These are phyloP conservation scores for Atalantia buxifolia DNA, from an alignment of 345 rosid genomes.

Conservation along the genomic window DNA sequence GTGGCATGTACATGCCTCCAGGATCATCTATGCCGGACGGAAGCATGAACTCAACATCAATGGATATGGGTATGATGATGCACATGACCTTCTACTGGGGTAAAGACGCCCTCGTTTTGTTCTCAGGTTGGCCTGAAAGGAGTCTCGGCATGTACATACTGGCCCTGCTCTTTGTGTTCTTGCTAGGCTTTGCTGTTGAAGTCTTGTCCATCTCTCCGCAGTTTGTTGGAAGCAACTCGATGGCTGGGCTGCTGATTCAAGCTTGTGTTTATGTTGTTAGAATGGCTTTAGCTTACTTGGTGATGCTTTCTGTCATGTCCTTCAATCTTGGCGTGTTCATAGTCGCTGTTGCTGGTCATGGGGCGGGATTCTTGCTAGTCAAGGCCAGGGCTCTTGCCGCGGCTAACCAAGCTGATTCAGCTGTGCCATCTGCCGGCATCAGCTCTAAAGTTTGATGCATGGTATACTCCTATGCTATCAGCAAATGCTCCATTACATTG, in stretches of 20 bases:
- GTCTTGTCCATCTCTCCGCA: conserved; percentile 16
- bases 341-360: conserved; percentile 38
- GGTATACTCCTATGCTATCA: too few relatives aligned
- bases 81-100: conserved; percentile 34
- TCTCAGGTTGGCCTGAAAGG: conserved; percentile 33
- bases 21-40: conserved; percentile 7
- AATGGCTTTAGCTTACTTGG: conserved; percentile 38
- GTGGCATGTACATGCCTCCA: conserved; percentile 1
- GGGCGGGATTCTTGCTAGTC: conserved; percentile 28
- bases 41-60: conserved; percentile 10
- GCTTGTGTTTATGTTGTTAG: conserved; percentile 24
- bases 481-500: background rate
- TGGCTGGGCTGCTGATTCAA: conserved; percentile 3
- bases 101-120: conserved; percentile 18
- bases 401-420: background rate
- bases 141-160: conserved; percentile 26
- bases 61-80: conserved; percentile 9
- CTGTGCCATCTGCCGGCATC: background rate
- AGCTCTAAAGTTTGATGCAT: conserved; percentile 13
- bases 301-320: conserved; percentile 50
- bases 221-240: background rate
- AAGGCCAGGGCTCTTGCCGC: conserved; percentile 26
- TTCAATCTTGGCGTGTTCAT: conserved; percentile 42
- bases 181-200: conserved; percentile 26
- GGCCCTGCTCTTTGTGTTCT: conserved; percentile 29